These are phyloP conservation scores for Pelargonium myrrhifolium DNA, from an alignment of 441 rosid genomes.

Conservation along the genomic window DNA sequence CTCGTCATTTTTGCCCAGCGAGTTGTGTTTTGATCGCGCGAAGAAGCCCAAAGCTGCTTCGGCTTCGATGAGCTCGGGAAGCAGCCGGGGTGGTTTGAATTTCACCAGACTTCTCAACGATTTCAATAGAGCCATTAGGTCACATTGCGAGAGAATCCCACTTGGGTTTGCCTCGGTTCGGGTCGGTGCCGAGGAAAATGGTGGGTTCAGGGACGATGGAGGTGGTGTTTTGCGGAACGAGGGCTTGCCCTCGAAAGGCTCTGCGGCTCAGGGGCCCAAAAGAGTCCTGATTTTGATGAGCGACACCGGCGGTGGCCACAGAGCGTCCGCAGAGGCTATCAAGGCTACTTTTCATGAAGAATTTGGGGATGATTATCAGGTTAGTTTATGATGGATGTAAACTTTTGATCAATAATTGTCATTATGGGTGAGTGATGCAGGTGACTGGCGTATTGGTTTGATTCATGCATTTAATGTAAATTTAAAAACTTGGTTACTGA, in stretches of 20 bases:
- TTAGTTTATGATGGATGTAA: conserved; percentile 23
- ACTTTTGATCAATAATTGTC: no score
- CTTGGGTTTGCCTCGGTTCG: conserved; percentile 67
- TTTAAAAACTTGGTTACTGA: no score
- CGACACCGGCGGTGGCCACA: conserved; percentile 94
- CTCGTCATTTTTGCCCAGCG: conserved; percentile 42
- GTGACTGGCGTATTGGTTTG: neutral
- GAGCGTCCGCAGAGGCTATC: conserved; percentile 97
- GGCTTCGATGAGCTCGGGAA: conserved; percentile 44
- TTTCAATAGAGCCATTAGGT: conserved; percentile 52
- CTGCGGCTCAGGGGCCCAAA: conserved; percentile 46
- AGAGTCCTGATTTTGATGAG: conserved; percentile 93
- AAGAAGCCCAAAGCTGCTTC: conserved; percentile 28
- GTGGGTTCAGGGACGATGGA: conserved; percentile 40
- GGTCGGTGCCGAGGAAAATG: conserved; percentile 35
- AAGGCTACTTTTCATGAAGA: conserved; percentile 70
- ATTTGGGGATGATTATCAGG: conserved; percentile 84
- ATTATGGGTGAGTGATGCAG: neutral
- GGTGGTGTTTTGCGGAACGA: conserved; percentile 46
- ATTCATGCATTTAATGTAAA: neutral
- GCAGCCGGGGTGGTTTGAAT: conserved; percentile 22
- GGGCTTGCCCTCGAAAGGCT: conserved; percentile 46
- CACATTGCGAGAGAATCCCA: conserved; percentile 71
- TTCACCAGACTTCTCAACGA: conserved; percentile 40
- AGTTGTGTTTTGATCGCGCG: conserved; percentile 35